A percentile compares a stretch with the other conserved stretches of the same genome.
Conservation (phyloP, 768 basidiomycete species). For the Porphyrellus cyaneotinctus region DNA sequence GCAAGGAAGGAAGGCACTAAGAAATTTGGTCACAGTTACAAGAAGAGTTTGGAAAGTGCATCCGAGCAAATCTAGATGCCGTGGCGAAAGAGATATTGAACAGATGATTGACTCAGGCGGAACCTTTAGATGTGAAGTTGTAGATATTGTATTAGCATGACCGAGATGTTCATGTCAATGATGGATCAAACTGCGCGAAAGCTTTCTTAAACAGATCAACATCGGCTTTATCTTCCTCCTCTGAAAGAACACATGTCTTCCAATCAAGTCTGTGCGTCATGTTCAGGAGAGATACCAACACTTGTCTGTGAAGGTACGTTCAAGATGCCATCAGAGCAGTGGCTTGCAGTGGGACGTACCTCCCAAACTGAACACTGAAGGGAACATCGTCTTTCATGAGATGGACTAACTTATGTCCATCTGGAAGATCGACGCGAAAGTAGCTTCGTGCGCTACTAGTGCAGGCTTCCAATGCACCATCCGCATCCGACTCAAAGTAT, state of each 20-base stretch:
- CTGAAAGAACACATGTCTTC: conserved; percentile 80
- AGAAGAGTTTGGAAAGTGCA: conserved; percentile 47
- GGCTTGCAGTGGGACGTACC: conserved; percentile 43
- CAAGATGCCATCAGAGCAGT: neutral
- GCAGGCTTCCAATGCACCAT: conserved; percentile 51
- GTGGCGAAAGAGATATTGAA: neutral
- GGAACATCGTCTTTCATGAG: conserved; percentile 70
- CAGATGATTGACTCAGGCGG: neutral
- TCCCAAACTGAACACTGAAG: conserved; percentile 91
- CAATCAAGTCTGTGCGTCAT: conserved; percentile 83
- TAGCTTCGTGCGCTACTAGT: conserved; percentile 63
- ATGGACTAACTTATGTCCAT: conserved; percentile 82
- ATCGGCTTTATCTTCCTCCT: conserved; percentile 84
- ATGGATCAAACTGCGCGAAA: conserved; percentile 71
- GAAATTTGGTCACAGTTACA: conserved; percentile 69
- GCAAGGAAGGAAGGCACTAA: conserved; percentile 58
- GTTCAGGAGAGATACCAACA: conserved; percentile 70
- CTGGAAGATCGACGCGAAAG: conserved; percentile 88
- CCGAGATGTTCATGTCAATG: conserved; percentile 20
- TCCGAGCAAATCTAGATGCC: conserved; percentile 21
- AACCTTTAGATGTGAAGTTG: neutral
- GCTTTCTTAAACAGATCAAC: conserved; percentile 79
- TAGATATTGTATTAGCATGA: conserved; percentile 1
- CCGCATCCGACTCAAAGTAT: conserved; percentile 70
- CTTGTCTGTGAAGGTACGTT: conserved; percentile 53